Conservation (phyloP, 257 asterid species). For the Pogostemon cablin region DNA sequence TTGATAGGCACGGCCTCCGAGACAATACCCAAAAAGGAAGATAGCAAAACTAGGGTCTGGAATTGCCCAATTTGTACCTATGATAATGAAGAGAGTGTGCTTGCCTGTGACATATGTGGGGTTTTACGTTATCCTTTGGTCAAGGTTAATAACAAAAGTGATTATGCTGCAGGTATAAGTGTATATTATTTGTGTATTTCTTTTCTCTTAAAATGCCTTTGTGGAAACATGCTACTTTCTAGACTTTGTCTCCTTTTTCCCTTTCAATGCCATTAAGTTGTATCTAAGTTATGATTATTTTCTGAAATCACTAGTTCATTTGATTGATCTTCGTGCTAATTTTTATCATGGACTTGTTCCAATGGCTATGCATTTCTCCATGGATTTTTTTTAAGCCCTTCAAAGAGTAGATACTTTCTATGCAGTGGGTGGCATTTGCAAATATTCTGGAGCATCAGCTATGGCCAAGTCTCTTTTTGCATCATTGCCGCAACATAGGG, state of each 20-base stretch:
- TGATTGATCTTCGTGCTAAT: constrained; percentile 6
- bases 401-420: constrained; percentile 76
- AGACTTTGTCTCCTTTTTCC: constrained; percentile 18
- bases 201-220: constrained; percentile 20
- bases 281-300: constrained; percentile 16
- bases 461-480: constrained; percentile 97
- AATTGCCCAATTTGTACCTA: constrained; percentile 90
- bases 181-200: constrained; percentile 6
- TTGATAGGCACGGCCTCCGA: constrained; percentile 45
- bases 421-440: constrained; percentile 91
- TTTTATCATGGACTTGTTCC: constrained; percentile 24
- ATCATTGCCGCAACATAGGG: constrained; percentile 60
- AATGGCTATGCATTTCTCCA: constrained; percentile 30
- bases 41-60: constrained; percentile 61
- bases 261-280: constrained; percentile 19
- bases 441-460: constrained; percentile 80
- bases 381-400: constrained; percentile 43
- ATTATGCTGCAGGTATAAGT: constrained; percentile 54
- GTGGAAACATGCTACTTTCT: constrained; percentile 2
- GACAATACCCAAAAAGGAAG: constrained; percentile 47
- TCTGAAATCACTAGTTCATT: constrained; percentile 23
- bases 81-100: constrained; percentile 77
- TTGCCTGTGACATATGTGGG: constrained; percentile 94
- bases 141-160: constrained; percentile 46
- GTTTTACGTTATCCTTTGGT: constrained; percentile 90